A percentile compares a stretch with the other conserved stretches of the same genome.
Conservation (phyloP, 2,329 filamentous ascomycete genomes). For the Fusarium illudens region DNA sequence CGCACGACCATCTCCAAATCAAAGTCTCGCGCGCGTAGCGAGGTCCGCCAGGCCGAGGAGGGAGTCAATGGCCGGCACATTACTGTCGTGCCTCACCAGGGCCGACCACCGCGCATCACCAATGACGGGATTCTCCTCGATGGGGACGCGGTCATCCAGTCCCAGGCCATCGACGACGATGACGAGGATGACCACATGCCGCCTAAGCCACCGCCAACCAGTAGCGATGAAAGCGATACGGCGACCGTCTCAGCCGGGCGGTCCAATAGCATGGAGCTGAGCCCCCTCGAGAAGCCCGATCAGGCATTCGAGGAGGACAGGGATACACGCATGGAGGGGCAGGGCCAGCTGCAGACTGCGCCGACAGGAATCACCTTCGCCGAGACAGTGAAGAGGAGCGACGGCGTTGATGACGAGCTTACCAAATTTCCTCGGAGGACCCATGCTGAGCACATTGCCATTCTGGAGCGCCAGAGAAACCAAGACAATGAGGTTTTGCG, state of each 20-base stretch:
- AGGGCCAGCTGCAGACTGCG: slow-evolving; percentile 19
- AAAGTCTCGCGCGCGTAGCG: slow-evolving; percentile 58
- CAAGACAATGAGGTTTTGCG: slow-evolving; percentile 78
- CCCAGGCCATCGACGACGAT: slow-evolving; percentile 42
- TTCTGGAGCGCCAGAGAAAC: slow-evolving; percentile 84
- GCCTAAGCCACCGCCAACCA: slow-evolving; percentile 30
- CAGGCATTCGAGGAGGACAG: slow-evolving; percentile 18
- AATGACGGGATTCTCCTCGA: slow-evolving; percentile 67
- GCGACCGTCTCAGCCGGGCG: slow-evolving; percentile 43
- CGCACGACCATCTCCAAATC: slow-evolving; percentile 72
- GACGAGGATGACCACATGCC: slow-evolving; percentile 45
- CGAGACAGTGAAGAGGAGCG: slow-evolving; percentile 69
- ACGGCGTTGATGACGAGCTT: slow-evolving; percentile 60
- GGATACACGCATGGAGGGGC: slow-evolving; percentile 13
- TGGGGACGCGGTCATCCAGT: slow-evolving; percentile 33
- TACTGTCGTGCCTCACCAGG: slow-evolving; percentile 68
- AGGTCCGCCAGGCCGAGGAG: slow-evolving; percentile 61
- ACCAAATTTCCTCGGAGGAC: slow-evolving; percentile 57
- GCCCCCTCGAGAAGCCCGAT: slow-evolving; percentile 33
- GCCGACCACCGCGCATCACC: slow-evolving; percentile 63
- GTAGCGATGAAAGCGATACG: slow-evolving; percentile 52
- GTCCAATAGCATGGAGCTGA: slow-evolving; percentile 38
- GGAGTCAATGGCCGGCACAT: slow-evolving; percentile 74
- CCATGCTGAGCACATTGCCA: slow-evolving; percentile 85
- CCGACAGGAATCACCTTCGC: slow-evolving; percentile 69